phyloP scores from a whole-genome alignment of 495 filamentous ascomycete species.

The Aspergillus nidulans region DNA sequence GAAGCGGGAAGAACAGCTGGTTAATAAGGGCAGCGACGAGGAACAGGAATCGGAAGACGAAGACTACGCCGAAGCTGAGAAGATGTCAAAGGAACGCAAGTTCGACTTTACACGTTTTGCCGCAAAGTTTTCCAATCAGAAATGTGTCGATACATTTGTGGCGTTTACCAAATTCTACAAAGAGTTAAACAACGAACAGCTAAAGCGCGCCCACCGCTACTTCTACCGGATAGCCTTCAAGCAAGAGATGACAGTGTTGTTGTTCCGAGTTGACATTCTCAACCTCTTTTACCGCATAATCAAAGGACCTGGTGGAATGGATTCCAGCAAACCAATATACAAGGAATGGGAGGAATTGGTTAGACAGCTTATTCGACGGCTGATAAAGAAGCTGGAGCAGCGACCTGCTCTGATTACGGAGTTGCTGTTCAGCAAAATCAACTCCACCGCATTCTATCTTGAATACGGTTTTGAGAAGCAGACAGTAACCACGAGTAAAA shows the following conservation, averaged over 20 bases:
- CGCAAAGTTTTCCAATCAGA: slow-evolving; percentile 74
- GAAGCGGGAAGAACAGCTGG: slow-evolving; percentile 20
- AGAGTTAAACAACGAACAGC: slow-evolving; percentile 73
- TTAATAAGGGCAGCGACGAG: slow-evolving; percentile 37
- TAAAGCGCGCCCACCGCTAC: slow-evolving; percentile 92
- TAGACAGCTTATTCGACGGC: slow-evolving; percentile 70
- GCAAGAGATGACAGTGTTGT: slow-evolving; percentile 78
- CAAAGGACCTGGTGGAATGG: slow-evolving; percentile 78
- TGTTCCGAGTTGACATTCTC: slow-evolving; percentile 89
- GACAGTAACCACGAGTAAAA: slow-evolving; percentile 49
- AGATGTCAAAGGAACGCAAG: slow-evolving; percentile 72
- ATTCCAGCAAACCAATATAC: slow-evolving; percentile 56
- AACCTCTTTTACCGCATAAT: slow-evolving; percentile 86
- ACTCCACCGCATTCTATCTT: slow-evolving; percentile 74
- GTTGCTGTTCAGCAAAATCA: slow-evolving; percentile 90
- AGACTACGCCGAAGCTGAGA: slow-evolving; percentile 63
- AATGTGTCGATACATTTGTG: slow-evolving; percentile 85
- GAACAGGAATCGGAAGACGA: slow-evolving; percentile 70
- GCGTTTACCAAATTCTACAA: slow-evolving; percentile 72
- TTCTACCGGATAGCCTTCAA: slow-evolving; percentile 96
- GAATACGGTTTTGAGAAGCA: slow-evolving; percentile 89
- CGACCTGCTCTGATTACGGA: slow-evolving; percentile 81
- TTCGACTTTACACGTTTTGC: slow-evolving; percentile 90
- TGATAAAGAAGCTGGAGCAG: slow-evolving; percentile 75
- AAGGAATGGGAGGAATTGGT: slow-evolving; percentile 92